Base-by-base conservation (phyloP, 2,329 filamentous ascomycete genomes). In the Xylaria polymorpha region DNA sequence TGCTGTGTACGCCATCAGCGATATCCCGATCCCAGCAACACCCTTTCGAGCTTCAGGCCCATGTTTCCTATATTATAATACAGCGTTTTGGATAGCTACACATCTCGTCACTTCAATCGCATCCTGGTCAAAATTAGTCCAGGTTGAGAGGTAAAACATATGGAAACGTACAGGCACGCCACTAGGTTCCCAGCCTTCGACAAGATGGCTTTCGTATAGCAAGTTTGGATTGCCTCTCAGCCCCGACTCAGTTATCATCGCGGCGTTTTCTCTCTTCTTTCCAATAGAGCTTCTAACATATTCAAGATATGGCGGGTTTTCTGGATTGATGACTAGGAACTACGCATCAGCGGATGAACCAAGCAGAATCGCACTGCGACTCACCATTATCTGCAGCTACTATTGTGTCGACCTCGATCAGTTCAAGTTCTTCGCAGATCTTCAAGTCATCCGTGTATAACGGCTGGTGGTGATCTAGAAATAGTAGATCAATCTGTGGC, bases 381-480 rank as follows among this genome's bases (percentile, higher is more conserved):
- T 70, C 64, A 77, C 78, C 83, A 75, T 93, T 93, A 76, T 93
- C 91, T 1, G 91, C 91, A 0, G 86, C 89, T 22, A 92, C 80
- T 0, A 92, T 85, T 0, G 86, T 86, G 0, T 92, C 92, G 0
- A 85, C 83, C 0, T 82, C 83, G 3, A 96, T 83, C 43, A 95
- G 78, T 0, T 85, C 86, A 5, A 94, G 81, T 46, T 91, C 85
- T 81, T 96, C 93, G 77, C 90, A 93, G 0, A 94, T 85, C 80
- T 94, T 94, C 69, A 95, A 80, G 74, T 96, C 93, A 0, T 87
- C 85, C 0, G 87, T 88, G 77, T 95, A 96, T 0, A 90, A 87
- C 0, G 91, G 90, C 79, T 95, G 94, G 80, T 91, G 91, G 79
- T 96, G 93, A 75, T 96, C 93, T 43, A 96, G 81, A 79, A 96